Percentiles rank a stretch among this genome's conserved stretches.
These are phyloP conservation scores for Capsicum baccatum DNA, from an alignment of 257 asterid species.

Conservation along the genomic window DNA sequence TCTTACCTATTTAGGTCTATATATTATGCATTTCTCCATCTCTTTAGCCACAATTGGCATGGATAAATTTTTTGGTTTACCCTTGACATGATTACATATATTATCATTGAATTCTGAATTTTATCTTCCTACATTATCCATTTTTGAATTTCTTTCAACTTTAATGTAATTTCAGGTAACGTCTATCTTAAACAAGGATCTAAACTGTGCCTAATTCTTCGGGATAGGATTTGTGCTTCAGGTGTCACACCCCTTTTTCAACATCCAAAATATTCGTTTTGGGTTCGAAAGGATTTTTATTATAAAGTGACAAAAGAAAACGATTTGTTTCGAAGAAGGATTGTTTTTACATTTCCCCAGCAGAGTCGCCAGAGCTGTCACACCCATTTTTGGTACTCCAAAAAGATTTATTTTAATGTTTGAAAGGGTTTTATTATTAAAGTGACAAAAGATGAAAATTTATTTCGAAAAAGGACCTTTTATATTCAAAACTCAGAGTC, in stretches of 20 bases:
- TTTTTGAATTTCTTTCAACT: not conserved
- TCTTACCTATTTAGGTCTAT: not conserved
- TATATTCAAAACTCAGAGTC: too few species aligned
- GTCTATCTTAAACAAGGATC: constrained; percentile 94
- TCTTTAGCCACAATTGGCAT: not conserved
- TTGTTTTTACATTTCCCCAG: too few species aligned
- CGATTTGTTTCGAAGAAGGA: too few species aligned
- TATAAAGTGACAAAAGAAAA: too few species aligned
- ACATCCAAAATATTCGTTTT: too few species aligned
- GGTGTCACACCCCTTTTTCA: not conserved
- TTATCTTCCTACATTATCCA: not conserved
- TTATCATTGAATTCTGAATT: not conserved
- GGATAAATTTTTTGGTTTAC: not conserved
- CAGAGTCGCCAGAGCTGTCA: too few species aligned
- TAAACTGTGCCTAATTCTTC: constrained; percentile 83
- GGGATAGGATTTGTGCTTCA: constrained; percentile 85
- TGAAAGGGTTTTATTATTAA: too few species aligned
- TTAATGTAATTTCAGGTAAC: constrained; percentile 56
- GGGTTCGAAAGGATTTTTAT: too few species aligned
- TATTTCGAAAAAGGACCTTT: too few species aligned
- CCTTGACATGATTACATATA: not conserved
- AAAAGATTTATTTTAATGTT: too few species aligned
- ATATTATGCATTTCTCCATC: not conserved
- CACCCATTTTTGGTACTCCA: too few species aligned
- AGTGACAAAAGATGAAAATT: too few species aligned